phyloP scores from a whole-genome alignment of 2,329 filamentous ascomycete genomes.

The Phialophora macrospora region DNA sequence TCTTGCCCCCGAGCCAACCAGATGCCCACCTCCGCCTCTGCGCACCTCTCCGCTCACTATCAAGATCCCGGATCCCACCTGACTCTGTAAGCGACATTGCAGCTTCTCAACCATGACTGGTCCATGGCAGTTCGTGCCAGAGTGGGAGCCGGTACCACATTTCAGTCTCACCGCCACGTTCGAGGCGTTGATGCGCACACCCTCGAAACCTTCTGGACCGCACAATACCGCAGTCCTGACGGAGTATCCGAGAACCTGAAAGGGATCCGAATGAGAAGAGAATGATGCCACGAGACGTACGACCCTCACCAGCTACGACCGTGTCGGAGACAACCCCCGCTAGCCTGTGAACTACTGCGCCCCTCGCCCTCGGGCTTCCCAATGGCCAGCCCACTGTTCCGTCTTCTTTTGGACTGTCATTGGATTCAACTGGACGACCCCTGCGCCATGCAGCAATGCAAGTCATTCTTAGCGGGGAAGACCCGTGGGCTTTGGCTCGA shows the following conservation, averaged over 20 bases:
- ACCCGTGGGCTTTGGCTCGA: slow-evolving; percentile 11
- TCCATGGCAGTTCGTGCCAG: slow-evolving; percentile 12
- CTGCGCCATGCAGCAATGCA: slow-evolving; percentile 36
- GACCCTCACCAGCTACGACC: slow-evolving; percentile 1
- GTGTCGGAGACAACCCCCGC: slow-evolving; percentile 12
- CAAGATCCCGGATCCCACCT: slow-evolving; percentile 26
- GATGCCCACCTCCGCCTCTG: slow-evolving; percentile 12
- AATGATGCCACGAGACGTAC: background rate
- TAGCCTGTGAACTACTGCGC: background rate
- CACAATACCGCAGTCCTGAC: background rate
- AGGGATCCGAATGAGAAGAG: background rate
- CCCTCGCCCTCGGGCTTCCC: background rate
- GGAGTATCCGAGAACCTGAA: background rate
- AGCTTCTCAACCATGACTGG: slow-evolving; percentile 24
- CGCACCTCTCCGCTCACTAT: slow-evolving; percentile 15
- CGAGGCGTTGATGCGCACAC: background rate
- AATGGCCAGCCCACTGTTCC: slow-evolving; percentile 11
- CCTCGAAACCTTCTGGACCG: background rate
- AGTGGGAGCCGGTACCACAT: slow-evolving; percentile 6
- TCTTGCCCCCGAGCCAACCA: slow-evolving; percentile 7
- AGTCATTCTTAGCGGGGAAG: slow-evolving; percentile 33
- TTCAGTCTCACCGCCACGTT: slow-evolving; percentile 23
- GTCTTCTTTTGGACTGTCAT: slow-evolving; percentile 4
- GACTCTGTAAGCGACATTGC: slow-evolving; percentile 17
- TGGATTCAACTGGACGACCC: slow-evolving; percentile 29